Conservation (phyloP, 164 flowering plant species). For the Paratinospora sagittata region DNA sequence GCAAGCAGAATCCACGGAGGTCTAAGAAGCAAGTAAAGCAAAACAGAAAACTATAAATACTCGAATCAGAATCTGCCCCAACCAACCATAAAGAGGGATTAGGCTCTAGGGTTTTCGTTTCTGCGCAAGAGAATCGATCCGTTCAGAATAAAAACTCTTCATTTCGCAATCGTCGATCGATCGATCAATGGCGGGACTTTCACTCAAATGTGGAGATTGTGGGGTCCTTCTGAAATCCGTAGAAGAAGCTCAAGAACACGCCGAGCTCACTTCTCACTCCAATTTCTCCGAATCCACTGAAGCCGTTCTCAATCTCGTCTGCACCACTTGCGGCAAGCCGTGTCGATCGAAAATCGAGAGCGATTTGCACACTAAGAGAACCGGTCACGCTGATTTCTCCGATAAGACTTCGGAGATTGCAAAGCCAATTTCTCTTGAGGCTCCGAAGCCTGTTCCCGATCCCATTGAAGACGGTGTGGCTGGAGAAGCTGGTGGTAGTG, state of each 20-base stretch:
- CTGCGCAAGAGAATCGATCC: conserved; percentile 5
- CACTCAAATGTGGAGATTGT: conserved; percentile 88
- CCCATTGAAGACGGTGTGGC: conserved; percentile 30
- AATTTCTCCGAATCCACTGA: conserved; percentile 92
- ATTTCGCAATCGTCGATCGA: not conserved
- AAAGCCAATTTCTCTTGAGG: conserved; percentile 77
- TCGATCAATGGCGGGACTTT: conserved; percentile 81
- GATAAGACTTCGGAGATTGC: conserved; percentile 72
- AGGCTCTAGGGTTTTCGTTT: too few species aligned
- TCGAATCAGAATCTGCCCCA: not conserved
- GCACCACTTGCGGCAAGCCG: conserved; percentile 78
- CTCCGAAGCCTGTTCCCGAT: conserved; percentile 35
- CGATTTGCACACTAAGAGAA: conserved; percentile 92
- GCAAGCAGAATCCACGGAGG: too few species aligned
- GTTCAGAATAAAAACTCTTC: not conserved
- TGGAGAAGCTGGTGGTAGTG: conserved; percentile 32
- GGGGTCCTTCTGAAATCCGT: conserved; percentile 75
- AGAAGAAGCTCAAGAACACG: conserved; percentile 91
- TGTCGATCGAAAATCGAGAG: conserved; percentile 92
- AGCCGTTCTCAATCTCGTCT: conserved; percentile 85
- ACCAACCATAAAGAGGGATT: too few species aligned
- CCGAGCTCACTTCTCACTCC: conserved; percentile 90
- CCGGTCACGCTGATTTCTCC: conserved; percentile 80
- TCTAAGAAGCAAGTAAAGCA: too few species aligned
- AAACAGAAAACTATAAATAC: not conserved